A percentile compares a stretch with the other conserved stretches of the same genome.
Evolutionary conservation across 805 yeast genomes (phyloP).

Genomic region (Cyberlindnera maclurae): DNA sequence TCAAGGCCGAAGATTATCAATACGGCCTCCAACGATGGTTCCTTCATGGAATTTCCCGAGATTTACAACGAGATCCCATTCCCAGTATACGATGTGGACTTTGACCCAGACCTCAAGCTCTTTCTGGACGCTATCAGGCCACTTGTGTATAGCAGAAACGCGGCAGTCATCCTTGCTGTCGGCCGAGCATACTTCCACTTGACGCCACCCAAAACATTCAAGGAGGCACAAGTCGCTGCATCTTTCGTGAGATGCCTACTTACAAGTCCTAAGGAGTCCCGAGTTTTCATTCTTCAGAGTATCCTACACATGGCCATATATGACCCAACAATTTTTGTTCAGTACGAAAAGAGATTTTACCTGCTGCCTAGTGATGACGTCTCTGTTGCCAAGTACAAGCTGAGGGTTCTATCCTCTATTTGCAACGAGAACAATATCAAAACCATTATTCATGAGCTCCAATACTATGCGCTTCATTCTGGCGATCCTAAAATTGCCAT

Average conservation of each 20-base stretch:
- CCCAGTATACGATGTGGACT: conserved; percentile 33
- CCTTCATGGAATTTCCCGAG: conserved; percentile 36
- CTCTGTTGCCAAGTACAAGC: conserved; percentile 42
- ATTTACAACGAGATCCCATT: conserved; percentile 31
- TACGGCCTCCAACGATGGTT: conserved; percentile 22
- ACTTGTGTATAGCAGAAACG: conserved; percentile 45
- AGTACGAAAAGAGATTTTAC: conserved; percentile 42
- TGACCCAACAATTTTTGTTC: conserved; percentile 29
- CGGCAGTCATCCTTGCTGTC: conserved; percentile 54
- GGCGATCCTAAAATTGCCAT: conserved; percentile 24
- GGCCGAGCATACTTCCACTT: conserved; percentile 50
- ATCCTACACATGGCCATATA: conserved; percentile 33
- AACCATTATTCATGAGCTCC: conserved; percentile 52
- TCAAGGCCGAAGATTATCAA: conserved; percentile 42
- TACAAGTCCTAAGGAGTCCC: conserved; percentile 28
- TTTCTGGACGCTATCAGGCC: conserved; percentile 42
- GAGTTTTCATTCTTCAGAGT: conserved; percentile 38
- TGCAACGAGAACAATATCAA: conserved; percentile 46
- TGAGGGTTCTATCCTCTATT: conserved; percentile 55
- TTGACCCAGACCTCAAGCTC: conserved; percentile 50
- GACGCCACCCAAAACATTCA: conserved; percentile 49
- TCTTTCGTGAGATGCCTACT: conserved; percentile 39
- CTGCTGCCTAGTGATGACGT: conserved; percentile 48
- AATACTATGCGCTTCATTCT: conserved; percentile 40
- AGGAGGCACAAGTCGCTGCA: conserved; percentile 40